A percentile compares a stretch with the other conserved stretches of the same genome.
phyloP scores from a whole-genome alignment of 441 rosid genomes.

The Pelargonium cotyledonis region DNA sequence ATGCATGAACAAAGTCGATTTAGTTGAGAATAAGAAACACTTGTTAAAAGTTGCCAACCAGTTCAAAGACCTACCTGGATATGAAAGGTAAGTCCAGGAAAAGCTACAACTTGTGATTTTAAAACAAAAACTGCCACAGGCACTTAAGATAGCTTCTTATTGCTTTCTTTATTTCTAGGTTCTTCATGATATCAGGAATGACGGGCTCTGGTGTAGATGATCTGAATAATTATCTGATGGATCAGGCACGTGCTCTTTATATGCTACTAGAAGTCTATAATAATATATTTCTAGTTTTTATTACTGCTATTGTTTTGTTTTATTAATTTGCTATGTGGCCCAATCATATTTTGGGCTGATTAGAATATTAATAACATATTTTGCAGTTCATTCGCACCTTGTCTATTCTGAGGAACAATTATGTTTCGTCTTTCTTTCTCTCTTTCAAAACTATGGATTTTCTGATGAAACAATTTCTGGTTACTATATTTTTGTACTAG shows the following conservation, averaged over 20 bases:
- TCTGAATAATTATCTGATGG: constrained; percentile 61
- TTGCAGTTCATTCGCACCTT: not conserved
- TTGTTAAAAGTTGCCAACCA: constrained; percentile 64
- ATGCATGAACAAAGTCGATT: constrained; percentile 89
- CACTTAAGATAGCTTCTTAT: constrained; percentile 12
- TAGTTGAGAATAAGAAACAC: constrained; percentile 76
- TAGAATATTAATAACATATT: not conserved
- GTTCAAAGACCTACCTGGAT: constrained; percentile 76
- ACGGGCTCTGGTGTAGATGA: constrained; percentile 83
- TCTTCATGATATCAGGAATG: constrained; percentile 79
- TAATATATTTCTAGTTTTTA: not conserved
- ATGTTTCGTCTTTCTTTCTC: not conserved
- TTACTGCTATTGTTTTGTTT: not conserved
- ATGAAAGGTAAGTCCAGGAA: constrained; percentile 52
- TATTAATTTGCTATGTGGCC: not conserved
- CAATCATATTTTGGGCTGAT: not conserved
- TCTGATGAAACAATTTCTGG: not conserved
- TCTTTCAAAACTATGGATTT: not conserved
- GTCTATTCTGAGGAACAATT: no score
- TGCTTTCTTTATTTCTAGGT: constrained; percentile 33
- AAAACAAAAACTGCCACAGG: constrained; percentile 11
- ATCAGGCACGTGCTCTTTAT: constrained; percentile 41
- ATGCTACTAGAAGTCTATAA: not conserved
- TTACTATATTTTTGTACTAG: not conserved
- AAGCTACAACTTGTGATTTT: not conserved